Evolutionary conservation across 805 yeast species (phyloP).

Genomic region (Priceomyces carsonii): DNA sequence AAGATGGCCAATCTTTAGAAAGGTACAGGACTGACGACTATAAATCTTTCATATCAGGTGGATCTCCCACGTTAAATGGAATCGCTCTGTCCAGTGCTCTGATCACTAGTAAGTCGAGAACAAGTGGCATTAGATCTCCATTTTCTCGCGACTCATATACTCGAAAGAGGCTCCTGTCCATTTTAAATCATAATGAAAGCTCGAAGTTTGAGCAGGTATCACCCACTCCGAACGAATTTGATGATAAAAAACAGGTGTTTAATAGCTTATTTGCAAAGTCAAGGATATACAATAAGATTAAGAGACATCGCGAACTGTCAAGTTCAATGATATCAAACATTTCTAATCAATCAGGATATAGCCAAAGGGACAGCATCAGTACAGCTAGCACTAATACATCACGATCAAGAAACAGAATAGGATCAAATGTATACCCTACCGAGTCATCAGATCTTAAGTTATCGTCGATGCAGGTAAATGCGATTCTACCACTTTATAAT

Average conservation of each 20-base stretch:
- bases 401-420: constrained; percentile 20
- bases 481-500: background rate
- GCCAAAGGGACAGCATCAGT: constrained; percentile 23
- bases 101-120: background rate
- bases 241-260: constrained; percentile 20
- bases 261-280: constrained; percentile 32
- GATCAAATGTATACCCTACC: constrained; percentile 10
- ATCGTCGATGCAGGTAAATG: constrained; percentile 12
- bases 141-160: constrained; percentile 6
- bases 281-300: constrained; percentile 35
- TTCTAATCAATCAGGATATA: constrained; percentile 18
- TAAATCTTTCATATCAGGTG: background rate
- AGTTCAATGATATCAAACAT: constrained; percentile 24
- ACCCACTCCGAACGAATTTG: constrained; percentile 9
- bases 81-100: constrained; percentile 1
- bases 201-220: background rate
- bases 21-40: no score
- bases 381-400: constrained; percentile 20
- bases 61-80: constrained; percentile 2
- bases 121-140: constrained; percentile 1
- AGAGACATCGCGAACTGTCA: constrained; percentile 37
- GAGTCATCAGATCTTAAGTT: constrained; percentile 3
- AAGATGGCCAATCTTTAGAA: constrained; percentile 5
- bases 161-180: constrained; percentile 20
- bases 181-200: constrained; percentile 7